Evolutionary conservation across 1,139 yeast genomes (phyloP), one percentile per base, ranked within the genome.

Genomic region (Suhomyces panamericanus): DNA sequence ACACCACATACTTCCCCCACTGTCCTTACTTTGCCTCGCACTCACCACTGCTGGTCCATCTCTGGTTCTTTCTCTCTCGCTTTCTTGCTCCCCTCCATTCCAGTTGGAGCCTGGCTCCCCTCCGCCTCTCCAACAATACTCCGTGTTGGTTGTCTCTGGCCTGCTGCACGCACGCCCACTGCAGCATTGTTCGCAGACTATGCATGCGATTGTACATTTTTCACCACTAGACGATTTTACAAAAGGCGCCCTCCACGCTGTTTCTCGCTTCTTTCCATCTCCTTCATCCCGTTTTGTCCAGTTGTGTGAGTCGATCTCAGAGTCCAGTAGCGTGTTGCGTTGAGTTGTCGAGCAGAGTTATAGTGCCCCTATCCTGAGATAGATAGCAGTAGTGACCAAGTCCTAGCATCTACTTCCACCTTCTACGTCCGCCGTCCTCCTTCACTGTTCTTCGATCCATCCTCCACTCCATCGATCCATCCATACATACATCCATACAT

Each of bases 211-310:
- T 35, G 37, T 35, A 26, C 16, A 35, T 35, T 35, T 35, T 35
- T 35, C 37, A 35, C 35, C 35, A 26, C 14, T 20, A 33, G 35
- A 33, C 35, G 35, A 32, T 33, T 33, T 35, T 35, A 35, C 37
- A 35, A 26, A 35, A 35, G 37, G 37, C 22, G 30, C 24, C 37
- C 17, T 26, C 30, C 37, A 35, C 37, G 37, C 37, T 35, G 37
- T 14, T 20, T 26, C 24, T 26, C 13, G 37, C n/a, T 17, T 17
- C 35, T 24, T 8, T 33, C 35, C 15, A 35, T 15, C 10, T n/a
- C 20, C 24, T n/a, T 32, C 24, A n/a, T 12, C 15, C 12, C 11
- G 33, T 14, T 10, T 31, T 20, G 24, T 20, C 24, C 8, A 20
- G 24, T 17, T 20, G 24, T 20, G 24, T 20, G 24, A 20, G 24